A percentile compares a stretch with the other conserved stretches of the same genome.
These are phyloP conservation scores for Neurospora hispaniola DNA, from an alignment of 495 filamentous ascomycete species.

Conservation along the genomic window DNA sequence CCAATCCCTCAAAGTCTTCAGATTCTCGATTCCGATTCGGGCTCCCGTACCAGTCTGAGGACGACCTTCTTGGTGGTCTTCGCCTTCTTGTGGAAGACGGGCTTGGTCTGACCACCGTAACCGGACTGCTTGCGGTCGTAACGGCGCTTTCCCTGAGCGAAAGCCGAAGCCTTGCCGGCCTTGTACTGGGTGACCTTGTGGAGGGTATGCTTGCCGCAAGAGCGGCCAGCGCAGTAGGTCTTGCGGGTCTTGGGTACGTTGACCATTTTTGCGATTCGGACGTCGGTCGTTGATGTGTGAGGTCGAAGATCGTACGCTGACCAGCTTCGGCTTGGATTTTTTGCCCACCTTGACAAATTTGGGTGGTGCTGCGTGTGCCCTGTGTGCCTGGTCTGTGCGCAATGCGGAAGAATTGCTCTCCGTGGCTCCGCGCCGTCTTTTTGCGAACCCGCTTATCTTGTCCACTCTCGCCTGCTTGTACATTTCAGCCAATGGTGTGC, in stretches of 20 bases:
- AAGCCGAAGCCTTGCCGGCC: conserved; percentile 71
- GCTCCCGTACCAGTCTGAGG: conserved; percentile 53
- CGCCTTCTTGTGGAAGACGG: conserved; percentile 99
- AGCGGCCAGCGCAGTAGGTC: conserved; percentile 80
- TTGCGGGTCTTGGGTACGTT: conserved; percentile 36
- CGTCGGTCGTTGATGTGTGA: conserved; percentile 18
- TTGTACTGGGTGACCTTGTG: conserved; percentile 98
- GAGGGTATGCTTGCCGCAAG: conserved; percentile 87
- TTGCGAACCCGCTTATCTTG: not conserved
- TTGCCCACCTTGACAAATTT: conserved; percentile 25
- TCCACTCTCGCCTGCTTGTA: not conserved
- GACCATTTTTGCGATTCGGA: conserved; percentile 31
- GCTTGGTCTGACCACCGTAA: conserved; percentile 99
- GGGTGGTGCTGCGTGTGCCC: conserved; percentile 15
- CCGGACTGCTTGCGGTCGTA: conserved; percentile 99
- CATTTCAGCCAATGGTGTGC: not conserved
- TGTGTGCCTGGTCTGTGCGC: conserved; percentile 7
- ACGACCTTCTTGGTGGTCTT: conserved; percentile 99
- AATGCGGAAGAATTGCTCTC: not conserved
- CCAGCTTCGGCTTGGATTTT: conserved; percentile 14
- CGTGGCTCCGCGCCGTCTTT: not conserved
- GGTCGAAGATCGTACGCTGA: conserved; percentile 19
- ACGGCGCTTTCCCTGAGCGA: conserved; percentile 98
- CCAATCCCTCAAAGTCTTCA: conserved; percentile 2
- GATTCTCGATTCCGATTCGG: not conserved